Evolutionary conservation across 352 stramenopile genomes (phyloP).

Genomic region (Pythium angustatum): DNA sequence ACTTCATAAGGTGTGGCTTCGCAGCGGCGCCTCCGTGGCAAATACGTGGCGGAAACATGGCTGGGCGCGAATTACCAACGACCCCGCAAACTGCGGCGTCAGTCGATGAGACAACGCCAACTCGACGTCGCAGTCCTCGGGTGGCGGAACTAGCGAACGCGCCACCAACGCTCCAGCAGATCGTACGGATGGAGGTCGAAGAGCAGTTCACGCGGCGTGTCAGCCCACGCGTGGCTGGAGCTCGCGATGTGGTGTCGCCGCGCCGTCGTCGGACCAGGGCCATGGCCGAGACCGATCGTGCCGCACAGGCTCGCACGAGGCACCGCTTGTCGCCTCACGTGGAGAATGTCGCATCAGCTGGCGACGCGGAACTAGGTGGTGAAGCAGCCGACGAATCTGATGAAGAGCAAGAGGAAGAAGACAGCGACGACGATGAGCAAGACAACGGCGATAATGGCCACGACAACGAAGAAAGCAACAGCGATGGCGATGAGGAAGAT

Average conservation of each 20-base stretch:
- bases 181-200: neutral
- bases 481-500: neutral
- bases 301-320: neutral
- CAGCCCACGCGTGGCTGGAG: neutral
- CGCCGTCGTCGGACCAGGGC: neutral
- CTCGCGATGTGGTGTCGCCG: neutral
- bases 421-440: neutral
- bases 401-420: neutral
- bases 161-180: neutral
- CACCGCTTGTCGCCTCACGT: too few relatives aligned
- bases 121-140: neutral
- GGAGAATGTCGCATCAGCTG: neutral
- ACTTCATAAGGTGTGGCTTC: too few relatives aligned
- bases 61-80: neutral
- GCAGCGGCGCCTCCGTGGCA: too few relatives aligned
- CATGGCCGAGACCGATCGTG: neutral
- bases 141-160: neutral
- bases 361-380: neutral
- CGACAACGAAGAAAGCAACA: neutral
- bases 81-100: neutral
- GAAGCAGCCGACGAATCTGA: neutral
- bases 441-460: neutral
- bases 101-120: neutral
- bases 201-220: neutral
- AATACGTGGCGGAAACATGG: too few relatives aligned